These are phyloP conservation scores for Haematococcus lacustris DNA, from an alignment of 139 green algal species.

Conservation along the genomic window DNA sequence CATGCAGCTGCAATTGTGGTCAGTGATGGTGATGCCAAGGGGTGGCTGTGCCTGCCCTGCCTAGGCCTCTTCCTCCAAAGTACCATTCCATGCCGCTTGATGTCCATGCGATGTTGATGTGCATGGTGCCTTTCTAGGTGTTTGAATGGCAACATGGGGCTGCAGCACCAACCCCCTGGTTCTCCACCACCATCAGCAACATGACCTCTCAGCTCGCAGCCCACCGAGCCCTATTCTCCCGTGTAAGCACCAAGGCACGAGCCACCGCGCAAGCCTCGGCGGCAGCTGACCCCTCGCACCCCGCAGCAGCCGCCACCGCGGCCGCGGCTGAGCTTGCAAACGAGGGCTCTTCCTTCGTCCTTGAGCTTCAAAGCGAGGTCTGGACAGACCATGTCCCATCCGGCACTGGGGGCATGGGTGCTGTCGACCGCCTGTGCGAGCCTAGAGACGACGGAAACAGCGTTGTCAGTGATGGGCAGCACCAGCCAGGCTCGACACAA, in stretches of 20 bases:
- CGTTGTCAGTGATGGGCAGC: too few species aligned
- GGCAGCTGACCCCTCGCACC: background rate
- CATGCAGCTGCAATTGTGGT: background rate
- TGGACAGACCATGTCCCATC: background rate
- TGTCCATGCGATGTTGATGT: background rate
- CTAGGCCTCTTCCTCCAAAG: background rate
- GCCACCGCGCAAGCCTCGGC: too few species aligned
- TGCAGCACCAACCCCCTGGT: constrained; percentile 12
- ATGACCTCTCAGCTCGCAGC: background rate
- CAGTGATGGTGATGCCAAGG: background rate
- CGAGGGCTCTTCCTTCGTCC: background rate
- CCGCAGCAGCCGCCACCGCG: background rate
- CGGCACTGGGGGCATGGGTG: background rate
- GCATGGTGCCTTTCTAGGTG: background rate
- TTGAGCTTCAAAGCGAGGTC: background rate
- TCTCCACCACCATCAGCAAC: constrained; percentile 27
- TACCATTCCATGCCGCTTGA: background rate
- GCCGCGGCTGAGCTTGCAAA: background rate
- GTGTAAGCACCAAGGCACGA: too few species aligned
- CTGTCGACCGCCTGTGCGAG: background rate
- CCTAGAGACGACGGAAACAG: too few species aligned
- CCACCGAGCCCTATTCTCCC: constrained; percentile 28
- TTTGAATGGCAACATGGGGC: constrained; percentile 20
- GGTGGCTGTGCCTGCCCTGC: background rate
- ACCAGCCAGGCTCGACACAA: background rate